Evolutionary conservation across 1,284 basidiomycete genomes (phyloP).

Genomic region (Malassezia cuniculi): DNA sequence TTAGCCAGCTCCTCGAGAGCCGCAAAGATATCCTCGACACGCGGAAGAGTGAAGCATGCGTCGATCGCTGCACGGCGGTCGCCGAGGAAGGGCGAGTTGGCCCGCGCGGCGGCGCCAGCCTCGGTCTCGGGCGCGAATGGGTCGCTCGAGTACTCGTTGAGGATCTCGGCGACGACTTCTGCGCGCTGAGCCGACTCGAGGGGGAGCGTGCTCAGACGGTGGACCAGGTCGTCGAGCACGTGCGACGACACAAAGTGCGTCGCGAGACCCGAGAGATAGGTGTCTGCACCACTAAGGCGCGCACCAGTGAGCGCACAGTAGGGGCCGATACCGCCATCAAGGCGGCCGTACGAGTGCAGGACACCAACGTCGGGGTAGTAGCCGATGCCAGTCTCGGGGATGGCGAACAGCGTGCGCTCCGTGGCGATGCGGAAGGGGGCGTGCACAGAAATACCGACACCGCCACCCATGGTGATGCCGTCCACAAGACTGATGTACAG

Average conservation of each 20-base stretch:
- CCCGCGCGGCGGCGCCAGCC: conserved; percentile 12
- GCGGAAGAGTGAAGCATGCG: conserved; percentile 32
- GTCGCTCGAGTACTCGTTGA: conserved; percentile 31
- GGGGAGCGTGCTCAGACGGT: conserved; percentile 26
- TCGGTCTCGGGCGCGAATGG: conserved; percentile 17
- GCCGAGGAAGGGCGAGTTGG: conserved; percentile 29
- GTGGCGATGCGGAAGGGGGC: conserved; percentile 87
- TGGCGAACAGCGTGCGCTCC: conserved; percentile 72
- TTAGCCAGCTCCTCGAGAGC: conserved; percentile 26
- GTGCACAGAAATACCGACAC: conserved; percentile 75
- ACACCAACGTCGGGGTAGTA: conserved; percentile 74
- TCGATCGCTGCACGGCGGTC: conserved; percentile 34
- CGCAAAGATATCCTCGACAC: conserved; percentile 27
- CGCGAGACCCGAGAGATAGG: conserved; percentile 36
- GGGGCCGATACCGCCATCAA: conserved; percentile 83
- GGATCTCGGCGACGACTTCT: conserved; percentile 15
- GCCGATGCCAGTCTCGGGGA: conserved; percentile 56
- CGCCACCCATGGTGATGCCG: conserved; percentile 69
- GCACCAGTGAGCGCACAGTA: conserved; percentile 79
- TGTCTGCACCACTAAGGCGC: conserved; percentile 33
- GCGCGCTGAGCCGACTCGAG: conserved; percentile 20
- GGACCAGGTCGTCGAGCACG: conserved; percentile 21
- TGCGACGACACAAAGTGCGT: conserved; percentile 34
- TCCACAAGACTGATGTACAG: conserved; percentile 72
- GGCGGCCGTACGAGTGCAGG: conserved; percentile 70